Evolutionary conservation across 148 eudicot species (phyloP), one percentile per base, ranked within the genome.

Genomic region (Dysphania ambrosioides): DNA sequence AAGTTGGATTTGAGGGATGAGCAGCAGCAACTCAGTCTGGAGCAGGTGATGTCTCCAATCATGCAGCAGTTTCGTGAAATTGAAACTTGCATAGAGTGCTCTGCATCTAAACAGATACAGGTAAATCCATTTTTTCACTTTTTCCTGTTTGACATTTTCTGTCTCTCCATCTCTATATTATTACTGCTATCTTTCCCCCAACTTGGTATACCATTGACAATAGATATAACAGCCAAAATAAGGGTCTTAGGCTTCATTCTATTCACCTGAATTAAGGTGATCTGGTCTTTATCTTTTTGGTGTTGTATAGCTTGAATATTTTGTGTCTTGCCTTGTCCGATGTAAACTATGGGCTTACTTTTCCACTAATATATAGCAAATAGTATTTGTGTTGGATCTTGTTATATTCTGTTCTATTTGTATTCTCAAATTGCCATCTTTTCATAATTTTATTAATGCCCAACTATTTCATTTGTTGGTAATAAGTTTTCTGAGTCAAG

Each of bases 41-140:
- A 92, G 84, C 97, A 88, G 87, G 92, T 90, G 77, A 92, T 94
- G 97, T 88, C 96, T 19, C 97, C 98, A 40, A 90, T 94, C 55
- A 94, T 90, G 98, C 97, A 94, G 73, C 93, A 92, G 69, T 94
- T 90, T 83, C 89, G 96, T 70, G 98, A 94, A 87, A 94, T 94
- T 80, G 98, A 94, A 75, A 94, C 96, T 63, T 94, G 97, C 75
- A 90, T 91, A 26, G 98, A 94, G 67, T 94, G 98, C 73, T 94
- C 98, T 10, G 93, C 98, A 49, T 77, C 56, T 24, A 91, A 82
- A 71, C 88, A 80, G 71, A 94, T 94, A 79, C 98, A 94, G 96
- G 98, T 88, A 80, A 76, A 38, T n/a, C 15, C 63, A 66, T 23
- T 58, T n/a, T 5, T n/a, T 49, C 12, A 24, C 11, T 18, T 21